These are phyloP conservation scores for Gossypium turneri DNA, from an alignment of 345 rosid species.

Conservation along the genomic window DNA sequence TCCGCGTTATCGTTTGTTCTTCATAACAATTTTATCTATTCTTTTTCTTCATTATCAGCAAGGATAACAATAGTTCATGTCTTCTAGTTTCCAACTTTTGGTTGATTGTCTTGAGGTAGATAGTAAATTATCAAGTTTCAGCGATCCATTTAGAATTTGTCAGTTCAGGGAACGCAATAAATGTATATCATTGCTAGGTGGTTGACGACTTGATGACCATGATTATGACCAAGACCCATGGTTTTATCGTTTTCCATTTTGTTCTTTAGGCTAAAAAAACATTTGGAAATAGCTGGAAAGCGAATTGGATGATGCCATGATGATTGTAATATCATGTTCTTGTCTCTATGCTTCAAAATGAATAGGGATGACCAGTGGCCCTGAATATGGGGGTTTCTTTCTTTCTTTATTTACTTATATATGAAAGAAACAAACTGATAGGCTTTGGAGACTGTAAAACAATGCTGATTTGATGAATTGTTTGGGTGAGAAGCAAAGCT, in stretches of 20 bases:
- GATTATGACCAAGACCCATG: conserved; percentile 3
- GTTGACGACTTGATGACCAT: background rate
- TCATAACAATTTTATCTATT: background rate
- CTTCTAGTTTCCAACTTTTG: background rate
- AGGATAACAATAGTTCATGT: background rate
- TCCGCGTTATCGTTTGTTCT: background rate
- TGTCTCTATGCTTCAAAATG: background rate
- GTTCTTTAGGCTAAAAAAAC: no score
- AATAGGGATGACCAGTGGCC: background rate
- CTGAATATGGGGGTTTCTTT: background rate
- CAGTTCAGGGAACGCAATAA: background rate
- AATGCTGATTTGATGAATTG: background rate
- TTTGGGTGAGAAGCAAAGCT: conserved; percentile 7
- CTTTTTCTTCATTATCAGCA: background rate
- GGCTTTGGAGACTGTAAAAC: background rate
- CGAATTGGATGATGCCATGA: background rate
- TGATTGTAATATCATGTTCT: background rate
- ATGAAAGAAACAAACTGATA: background rate
- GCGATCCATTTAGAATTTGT: background rate
- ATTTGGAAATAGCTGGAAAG: background rate
- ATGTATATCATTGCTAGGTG: background rate
- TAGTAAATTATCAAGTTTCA: background rate
- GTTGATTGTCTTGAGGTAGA: background rate
- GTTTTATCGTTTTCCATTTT: background rate
- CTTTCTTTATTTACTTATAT: background rate